Base-by-base conservation (phyloP, 1,284 basidiomycete genomes). In the Boletellus deceptivus region DNA sequence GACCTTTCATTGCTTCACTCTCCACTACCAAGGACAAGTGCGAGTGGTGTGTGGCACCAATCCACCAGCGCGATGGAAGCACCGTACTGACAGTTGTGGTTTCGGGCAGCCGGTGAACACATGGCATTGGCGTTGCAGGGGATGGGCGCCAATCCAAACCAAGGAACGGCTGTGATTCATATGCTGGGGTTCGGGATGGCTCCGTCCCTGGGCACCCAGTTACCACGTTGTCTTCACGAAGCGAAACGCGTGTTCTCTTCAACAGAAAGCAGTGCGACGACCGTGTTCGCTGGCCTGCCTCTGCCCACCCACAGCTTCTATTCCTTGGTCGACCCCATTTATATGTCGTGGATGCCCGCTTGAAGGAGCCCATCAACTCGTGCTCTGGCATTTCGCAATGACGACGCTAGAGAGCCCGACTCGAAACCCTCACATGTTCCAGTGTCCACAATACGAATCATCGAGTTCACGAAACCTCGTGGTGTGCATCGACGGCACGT, bases 401-500 rank as follows among this genome's bases (percentile, higher is more conserved):
- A 10, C 48, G 24, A 46, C 36, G 6, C 58, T 33, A 3, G 51
- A 50, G 3, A 42, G 37, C 1, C 46, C 34, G 20, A 34, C 31
- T 35, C 49, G 22, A 0, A 20, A 20, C 22, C 29, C 47, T 38
- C 52, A 33, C 34, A 43, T 29, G 3, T 55, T 36, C 47, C 44
- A 49, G 27, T 63, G 58, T 44, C 11, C 35, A 0, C 38, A 46
- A 20, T 25, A n/a, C 3, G 38, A 18, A 31, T 25, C 41, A 5
- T 9, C 35, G 14, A 43, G 16, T 42, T 58, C 55, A 1, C 47
- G 70, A 35, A 71, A 70, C 38, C 61, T 71, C 20, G 61, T 72
- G 0, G 60, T 71, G 22, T 72, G 70, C 54, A 71, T 72, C 16
- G 71, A 72, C 22, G 71, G 72, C 20, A 73, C 72, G 3, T 63